These are phyloP conservation scores for Dysphania ambrosioides DNA, from an alignment of 148 eudicot genomes.

Conservation along the genomic window DNA sequence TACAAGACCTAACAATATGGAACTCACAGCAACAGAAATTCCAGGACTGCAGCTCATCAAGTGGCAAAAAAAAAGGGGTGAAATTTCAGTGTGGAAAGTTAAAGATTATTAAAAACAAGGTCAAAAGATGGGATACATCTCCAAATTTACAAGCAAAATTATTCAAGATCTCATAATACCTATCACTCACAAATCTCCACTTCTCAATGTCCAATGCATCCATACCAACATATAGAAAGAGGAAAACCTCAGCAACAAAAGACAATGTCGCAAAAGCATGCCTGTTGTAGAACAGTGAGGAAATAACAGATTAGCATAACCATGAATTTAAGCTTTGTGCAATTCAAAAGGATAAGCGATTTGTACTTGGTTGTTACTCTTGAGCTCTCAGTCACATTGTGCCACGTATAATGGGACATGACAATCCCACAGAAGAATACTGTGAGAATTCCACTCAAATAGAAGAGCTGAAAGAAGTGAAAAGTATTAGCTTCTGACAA, in stretches of 20 bases:
- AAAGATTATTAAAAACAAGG: not conserved
- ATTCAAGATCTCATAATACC: slow-evolving; percentile 34
- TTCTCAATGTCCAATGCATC: slow-evolving; percentile 90
- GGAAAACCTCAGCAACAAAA: slow-evolving; percentile 69
- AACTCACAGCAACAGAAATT: slow-evolving; percentile 67
- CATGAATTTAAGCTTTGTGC: not conserved
- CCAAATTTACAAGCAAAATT: not conserved
- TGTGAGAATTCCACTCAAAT: slow-evolving; percentile 80
- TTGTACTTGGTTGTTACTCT: slow-evolving; percentile 77
- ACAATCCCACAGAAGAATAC: slow-evolving; percentile 93
- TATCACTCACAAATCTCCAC: slow-evolving; percentile 65
- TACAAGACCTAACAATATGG: slow-evolving; percentile 60
- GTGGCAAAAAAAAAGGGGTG: not conserved
- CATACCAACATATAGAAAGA: slow-evolving; percentile 88
- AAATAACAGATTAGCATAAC: not conserved
- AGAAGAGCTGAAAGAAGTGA: slow-evolving; percentile 53
- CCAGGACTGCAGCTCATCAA: slow-evolving; percentile 56
- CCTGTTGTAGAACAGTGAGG: slow-evolving; percentile 37
- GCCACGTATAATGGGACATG: slow-evolving; percentile 94
- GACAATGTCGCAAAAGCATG: slow-evolving; percentile 87
- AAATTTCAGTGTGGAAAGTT: not conserved
- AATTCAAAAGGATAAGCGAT: slow-evolving; percentile 13
- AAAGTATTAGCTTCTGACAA: slow-evolving; percentile 4
- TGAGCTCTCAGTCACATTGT: slow-evolving; percentile 78
- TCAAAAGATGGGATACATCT: slow-evolving; percentile 2